phyloP scores from a whole-genome alignment of 1,284 basidiomycete genomes.

The Leccinum pachyderme region DNA sequence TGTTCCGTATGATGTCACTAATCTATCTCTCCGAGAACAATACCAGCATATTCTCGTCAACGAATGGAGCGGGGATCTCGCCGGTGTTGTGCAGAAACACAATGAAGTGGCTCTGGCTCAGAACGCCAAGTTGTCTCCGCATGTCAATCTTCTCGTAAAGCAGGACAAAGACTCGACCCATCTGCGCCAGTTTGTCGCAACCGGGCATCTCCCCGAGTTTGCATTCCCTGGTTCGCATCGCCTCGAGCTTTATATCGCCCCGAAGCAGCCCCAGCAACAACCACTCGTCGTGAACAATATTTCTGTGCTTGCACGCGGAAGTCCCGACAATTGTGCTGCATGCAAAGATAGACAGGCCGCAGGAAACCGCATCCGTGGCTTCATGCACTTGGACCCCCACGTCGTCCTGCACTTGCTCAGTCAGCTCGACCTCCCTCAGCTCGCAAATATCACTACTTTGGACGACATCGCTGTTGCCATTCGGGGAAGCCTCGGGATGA shows the following conservation, averaged over 20 bases:
- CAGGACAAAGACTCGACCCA: neutral
- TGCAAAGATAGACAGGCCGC: slow-evolving; percentile 10
- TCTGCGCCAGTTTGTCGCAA: slow-evolving; percentile 11
- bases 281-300: slow-evolving; percentile 14
- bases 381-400: slow-evolving; percentile 16
- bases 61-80: slow-evolving; percentile 4
- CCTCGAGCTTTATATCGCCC: slow-evolving; percentile 16
- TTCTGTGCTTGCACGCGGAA: slow-evolving; percentile 12
- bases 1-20: slow-evolving; percentile 8
- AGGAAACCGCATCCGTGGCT: slow-evolving; percentile 14
- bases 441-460: slow-evolving; percentile 2
- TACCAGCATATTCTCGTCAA: slow-evolving; percentile 6
- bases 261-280: neutral
- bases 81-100: neutral
- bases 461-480: slow-evolving; percentile 1
- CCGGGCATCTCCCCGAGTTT: slow-evolving; percentile 17
- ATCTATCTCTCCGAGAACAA: slow-evolving; percentile 13
- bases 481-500: slow-evolving; percentile 8
- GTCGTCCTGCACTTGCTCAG: slow-evolving; percentile 14
- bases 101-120: neutral
- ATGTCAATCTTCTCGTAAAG: slow-evolving; percentile 11
- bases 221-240: slow-evolving; percentile 19
- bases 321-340: slow-evolving; percentile 8
- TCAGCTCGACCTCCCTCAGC: neutral
- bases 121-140: neutral